Percentiles rank a stretch among this genome's conserved stretches.
Conservation (phyloP, 495 filamentous ascomycete species). For the Pseudevernia furfuracea region DNA sequence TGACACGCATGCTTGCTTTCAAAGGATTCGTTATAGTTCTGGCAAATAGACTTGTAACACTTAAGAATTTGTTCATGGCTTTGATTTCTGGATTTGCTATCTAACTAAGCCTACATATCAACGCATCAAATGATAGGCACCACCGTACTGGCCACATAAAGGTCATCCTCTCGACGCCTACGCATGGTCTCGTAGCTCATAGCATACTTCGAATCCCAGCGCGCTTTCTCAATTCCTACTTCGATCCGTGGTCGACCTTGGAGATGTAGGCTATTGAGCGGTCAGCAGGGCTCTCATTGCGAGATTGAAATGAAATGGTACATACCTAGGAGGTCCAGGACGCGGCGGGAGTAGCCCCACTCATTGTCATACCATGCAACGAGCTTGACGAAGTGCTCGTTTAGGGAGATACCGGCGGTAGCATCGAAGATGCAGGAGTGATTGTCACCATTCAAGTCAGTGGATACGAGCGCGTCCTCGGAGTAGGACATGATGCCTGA, state of each 20-base stretch:
- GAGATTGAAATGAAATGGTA: neutral
- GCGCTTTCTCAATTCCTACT: conserved; percentile 33
- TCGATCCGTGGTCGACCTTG: conserved; percentile 64
- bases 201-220: conserved; percentile 34
- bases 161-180: neutral
- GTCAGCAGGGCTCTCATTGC: conserved; percentile 15
- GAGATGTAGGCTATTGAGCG: conserved; percentile 63
- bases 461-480: conserved; percentile 94
- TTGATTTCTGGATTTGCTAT: neutral
- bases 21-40: neutral
- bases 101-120: conserved; percentile 3
- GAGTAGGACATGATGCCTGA: conserved; percentile 85
- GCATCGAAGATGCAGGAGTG: conserved; percentile 98
- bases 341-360: conserved; percentile 97
- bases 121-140: neutral
- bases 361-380: conserved; percentile 98
- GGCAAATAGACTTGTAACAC: neutral
- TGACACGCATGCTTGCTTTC: neutral
- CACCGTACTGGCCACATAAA: neutral
- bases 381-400: conserved; percentile 97
- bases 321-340: conserved; percentile 80
- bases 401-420: conserved; percentile 97
- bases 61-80: neutral
- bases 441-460: conserved; percentile 83
- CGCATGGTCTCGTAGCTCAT: conserved; percentile 23